Base-by-base conservation (phyloP, 192 early-diverging fungal genomes). In the Umbelopsis isabellina region DNA sequence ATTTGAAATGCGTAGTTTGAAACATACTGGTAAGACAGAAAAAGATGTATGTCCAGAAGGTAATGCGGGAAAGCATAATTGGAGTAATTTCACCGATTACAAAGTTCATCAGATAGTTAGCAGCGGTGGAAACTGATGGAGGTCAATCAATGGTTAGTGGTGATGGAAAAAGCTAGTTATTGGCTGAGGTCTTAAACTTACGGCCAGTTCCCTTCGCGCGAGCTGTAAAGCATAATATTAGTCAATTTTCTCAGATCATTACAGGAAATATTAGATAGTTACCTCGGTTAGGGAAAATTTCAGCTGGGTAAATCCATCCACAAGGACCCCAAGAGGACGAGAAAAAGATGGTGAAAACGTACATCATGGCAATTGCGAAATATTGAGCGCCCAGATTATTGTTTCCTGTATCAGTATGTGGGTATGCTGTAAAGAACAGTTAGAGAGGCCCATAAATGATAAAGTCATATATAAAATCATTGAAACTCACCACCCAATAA, bases 51-150 rank as follows among this genome's bases (percentile, higher is more conserved):
- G 90, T 82, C 12, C 86, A 80, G 80, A 82, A 91, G 48, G 85
- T 88, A 51, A 88, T 89, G 16, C 70, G 71, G 55, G 87, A 78
- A 46, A 92, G 72, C 46, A 94, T 77, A 64, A 92, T 87, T 4
- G 94, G 94, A 0, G 84, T 81, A 64, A 91, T 79, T 66, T 91
- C 81, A 4, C 85, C 89, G 21, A 97, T 84, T 65, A 89, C 73
- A 75, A 91, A 90, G 87, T 94, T 96, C 82, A 89, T 88, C 30
- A 89, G 68, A 89, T 91, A 94, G 82, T 94, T 94, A 47, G 90
- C 82, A n/a, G 90, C 82, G 10, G 90, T 92, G 15, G 86, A 83
- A 4, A 91, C 66, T 35, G 10, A 12, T 23, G 10, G 6, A 16
- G 55, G 13, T 55, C n/a, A 61, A 25, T 61, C 13, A 16, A 13